Conservation (phyloP, 306 rosid genomes). For the Alnus rubra region DNA sequence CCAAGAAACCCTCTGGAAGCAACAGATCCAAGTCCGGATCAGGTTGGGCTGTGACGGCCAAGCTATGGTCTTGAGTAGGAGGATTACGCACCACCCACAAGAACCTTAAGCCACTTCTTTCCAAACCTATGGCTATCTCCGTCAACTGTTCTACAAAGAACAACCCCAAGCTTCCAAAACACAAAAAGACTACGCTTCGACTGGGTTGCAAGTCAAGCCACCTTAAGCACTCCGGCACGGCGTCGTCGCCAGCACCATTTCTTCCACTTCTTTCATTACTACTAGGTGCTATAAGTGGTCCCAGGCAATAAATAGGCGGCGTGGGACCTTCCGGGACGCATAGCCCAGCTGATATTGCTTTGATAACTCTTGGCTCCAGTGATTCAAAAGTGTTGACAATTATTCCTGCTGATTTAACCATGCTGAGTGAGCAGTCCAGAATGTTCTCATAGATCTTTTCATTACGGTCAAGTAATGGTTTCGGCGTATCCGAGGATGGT, state of each 20-base stretch:
- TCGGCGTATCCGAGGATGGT: conserved; percentile 19
- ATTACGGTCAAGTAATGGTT: conserved; percentile 30
- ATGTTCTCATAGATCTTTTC: conserved; percentile 22
- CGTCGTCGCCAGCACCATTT: too few species aligned
- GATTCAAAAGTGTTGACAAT: conserved; percentile 46
- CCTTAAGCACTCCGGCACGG: too few species aligned
- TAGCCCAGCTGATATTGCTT: conserved; percentile 35
- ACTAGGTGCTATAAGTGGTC: conserved; percentile 34
- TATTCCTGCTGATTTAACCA: conserved; percentile 35
- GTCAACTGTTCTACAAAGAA: conserved; percentile 36
- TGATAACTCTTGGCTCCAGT: conserved; percentile 23
- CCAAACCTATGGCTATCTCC: conserved; percentile 5
- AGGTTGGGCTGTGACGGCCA: neutral
- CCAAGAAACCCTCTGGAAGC: conserved; percentile 45
- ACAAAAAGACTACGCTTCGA: conserved; percentile 46
- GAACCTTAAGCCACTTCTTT: conserved; percentile 25
- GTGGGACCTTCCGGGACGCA: conserved; percentile 24
- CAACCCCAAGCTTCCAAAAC: conserved; percentile 59
- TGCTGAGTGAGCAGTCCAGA: neutral
- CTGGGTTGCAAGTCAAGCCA: too few species aligned
- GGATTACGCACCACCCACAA: conserved; percentile 52
- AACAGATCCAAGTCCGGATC: conserved; percentile 38
- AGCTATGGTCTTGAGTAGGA: neutral
- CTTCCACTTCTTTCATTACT: too few species aligned
- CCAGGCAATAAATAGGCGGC: conserved; percentile 36